Evolutionary conservation across 495 filamentous ascomycete species (phyloP).

Genomic region (Xylaria bambusicola): DNA sequence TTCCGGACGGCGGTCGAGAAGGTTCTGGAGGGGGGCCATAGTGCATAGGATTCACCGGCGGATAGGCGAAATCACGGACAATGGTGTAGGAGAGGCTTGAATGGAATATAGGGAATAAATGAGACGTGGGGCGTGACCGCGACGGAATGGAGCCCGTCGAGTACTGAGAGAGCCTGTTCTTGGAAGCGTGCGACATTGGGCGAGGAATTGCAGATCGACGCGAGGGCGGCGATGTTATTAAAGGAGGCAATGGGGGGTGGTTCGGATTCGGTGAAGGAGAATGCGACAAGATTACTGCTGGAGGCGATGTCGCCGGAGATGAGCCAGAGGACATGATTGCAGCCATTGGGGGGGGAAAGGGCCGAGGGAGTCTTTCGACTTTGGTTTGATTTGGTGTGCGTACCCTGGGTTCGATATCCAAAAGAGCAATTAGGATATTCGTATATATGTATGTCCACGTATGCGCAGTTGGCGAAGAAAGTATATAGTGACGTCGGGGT

Average conservation of each 20-base stretch:
- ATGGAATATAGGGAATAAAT: constrained; percentile 79
- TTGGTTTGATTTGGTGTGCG: constrained; percentile 29
- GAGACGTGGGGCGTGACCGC: constrained; percentile 74
- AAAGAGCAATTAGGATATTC: constrained; percentile 11
- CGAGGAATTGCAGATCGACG: constrained; percentile 62
- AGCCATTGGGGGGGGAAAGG: constrained; percentile 46
- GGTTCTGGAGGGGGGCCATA: constrained; percentile 86
- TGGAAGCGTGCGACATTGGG: constrained; percentile 69
- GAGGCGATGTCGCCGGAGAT: constrained; percentile 55
- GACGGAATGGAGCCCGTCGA: constrained; percentile 71
- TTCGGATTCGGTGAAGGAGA: constrained; percentile 56
- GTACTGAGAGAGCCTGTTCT: constrained; percentile 67
- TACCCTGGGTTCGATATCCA: constrained; percentile 30
- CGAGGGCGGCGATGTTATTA: constrained; percentile 58
- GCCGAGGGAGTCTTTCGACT: constrained; percentile 19
- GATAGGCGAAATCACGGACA: constrained; percentile 96
- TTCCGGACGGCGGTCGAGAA: constrained; percentile 66
- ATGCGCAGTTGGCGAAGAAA: background rate
- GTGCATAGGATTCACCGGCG: constrained; percentile 77
- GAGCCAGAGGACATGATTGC: constrained; percentile 60
- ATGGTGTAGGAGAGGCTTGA: constrained; percentile 85
- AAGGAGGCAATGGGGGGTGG: constrained; percentile 60
- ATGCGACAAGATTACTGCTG: constrained; percentile 47
- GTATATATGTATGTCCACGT: constrained; percentile 17
- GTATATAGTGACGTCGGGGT: constrained; percentile 1